phyloP scores from a whole-genome alignment of 2,329 filamentous ascomycete genomes.

The Trichoderma citrinoviride region DNA sequence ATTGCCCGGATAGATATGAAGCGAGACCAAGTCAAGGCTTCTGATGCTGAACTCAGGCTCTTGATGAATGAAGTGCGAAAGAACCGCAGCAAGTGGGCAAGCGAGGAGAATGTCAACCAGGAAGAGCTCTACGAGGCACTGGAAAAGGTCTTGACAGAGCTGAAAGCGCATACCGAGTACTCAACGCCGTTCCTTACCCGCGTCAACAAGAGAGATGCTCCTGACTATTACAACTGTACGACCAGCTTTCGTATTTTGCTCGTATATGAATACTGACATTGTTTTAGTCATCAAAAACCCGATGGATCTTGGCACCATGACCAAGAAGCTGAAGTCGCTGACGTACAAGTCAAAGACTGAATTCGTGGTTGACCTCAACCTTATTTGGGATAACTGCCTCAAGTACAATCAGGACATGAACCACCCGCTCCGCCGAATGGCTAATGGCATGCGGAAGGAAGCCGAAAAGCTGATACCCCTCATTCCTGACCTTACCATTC shows the following conservation, averaged over 20 bases:
- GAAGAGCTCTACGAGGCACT: slow-evolving; percentile 96
- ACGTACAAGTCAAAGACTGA: slow-evolving; percentile 87
- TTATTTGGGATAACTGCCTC: slow-evolving; percentile 97
- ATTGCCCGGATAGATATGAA: slow-evolving; percentile 95
- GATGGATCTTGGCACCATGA: slow-evolving; percentile 98
- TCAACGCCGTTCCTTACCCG: slow-evolving; percentile 92
- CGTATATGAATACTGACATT: slow-evolving; percentile 27
- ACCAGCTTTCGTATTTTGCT: neutral
- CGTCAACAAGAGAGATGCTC: slow-evolving; percentile 95
- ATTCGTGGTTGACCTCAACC: slow-evolving; percentile 86
- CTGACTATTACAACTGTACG: slow-evolving; percentile 90
- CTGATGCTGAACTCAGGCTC: slow-evolving; percentile 85
- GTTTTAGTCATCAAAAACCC: slow-evolving; percentile 82
- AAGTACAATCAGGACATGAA: slow-evolving; percentile 90
- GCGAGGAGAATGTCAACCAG: slow-evolving; percentile 94
- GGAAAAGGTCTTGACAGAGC: slow-evolving; percentile 93
- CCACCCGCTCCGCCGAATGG: slow-evolving; percentile 87
- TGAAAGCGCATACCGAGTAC: slow-evolving; percentile 96
- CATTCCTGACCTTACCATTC: slow-evolving; percentile 88
- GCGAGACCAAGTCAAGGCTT: slow-evolving; percentile 83
- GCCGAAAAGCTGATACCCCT: slow-evolving; percentile 94
- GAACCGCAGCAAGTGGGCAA: slow-evolving; percentile 98
- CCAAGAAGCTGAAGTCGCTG: slow-evolving; percentile 86
- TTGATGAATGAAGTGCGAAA: slow-evolving; percentile 97
- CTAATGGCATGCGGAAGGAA: slow-evolving; percentile 94